A percentile compares a stretch with the other conserved stretches of the same genome.
phyloP scores from a whole-genome alignment of 192 early-diverging fungal species.

The Linnemannia hyalina region DNA sequence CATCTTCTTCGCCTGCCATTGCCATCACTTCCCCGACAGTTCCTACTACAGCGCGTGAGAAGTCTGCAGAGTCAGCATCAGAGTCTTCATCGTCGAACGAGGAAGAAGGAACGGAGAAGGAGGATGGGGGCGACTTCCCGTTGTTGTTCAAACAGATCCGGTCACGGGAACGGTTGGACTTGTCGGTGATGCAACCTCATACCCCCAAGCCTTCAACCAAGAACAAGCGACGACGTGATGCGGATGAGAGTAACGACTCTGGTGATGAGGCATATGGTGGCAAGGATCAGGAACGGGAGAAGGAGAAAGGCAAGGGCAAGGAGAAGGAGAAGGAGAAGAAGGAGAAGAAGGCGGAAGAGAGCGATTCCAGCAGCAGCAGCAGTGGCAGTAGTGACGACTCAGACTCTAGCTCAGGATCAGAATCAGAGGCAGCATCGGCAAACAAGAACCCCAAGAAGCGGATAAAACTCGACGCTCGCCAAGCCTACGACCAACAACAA shows the following conservation, averaged over 20 bases:
- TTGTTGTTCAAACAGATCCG: slow-evolving; percentile 30
- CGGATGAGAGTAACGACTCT: background rate
- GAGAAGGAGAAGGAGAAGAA: background rate
- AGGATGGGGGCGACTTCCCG: slow-evolving; percentile 5
- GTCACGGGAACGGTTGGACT: slow-evolving; percentile 28
- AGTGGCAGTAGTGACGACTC: background rate
- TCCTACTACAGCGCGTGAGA: background rate
- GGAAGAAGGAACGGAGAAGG: background rate
- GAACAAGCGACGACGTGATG: slow-evolving; percentile 26
- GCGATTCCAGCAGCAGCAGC: background rate
- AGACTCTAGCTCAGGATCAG: background rate
- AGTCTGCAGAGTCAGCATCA: background rate
- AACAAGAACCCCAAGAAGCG: slow-evolving; percentile 16
- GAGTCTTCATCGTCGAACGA: background rate
- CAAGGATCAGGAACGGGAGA: background rate
- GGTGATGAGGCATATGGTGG: background rate
- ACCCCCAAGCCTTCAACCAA: slow-evolving; percentile 13
- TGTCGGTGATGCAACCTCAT: slow-evolving; percentile 22
- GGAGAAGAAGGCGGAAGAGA: background rate
- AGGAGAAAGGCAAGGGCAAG: background rate
- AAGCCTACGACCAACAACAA: slow-evolving; percentile 24
- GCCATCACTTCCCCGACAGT: background rate
- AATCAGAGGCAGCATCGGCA: background rate
- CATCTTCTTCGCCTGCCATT: background rate
- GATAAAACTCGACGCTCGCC: slow-evolving; percentile 35